Evolutionary conservation across 2,329 filamentous ascomycete species (phyloP).

Genomic region (Ophidiomyces ophidiicola): DNA sequence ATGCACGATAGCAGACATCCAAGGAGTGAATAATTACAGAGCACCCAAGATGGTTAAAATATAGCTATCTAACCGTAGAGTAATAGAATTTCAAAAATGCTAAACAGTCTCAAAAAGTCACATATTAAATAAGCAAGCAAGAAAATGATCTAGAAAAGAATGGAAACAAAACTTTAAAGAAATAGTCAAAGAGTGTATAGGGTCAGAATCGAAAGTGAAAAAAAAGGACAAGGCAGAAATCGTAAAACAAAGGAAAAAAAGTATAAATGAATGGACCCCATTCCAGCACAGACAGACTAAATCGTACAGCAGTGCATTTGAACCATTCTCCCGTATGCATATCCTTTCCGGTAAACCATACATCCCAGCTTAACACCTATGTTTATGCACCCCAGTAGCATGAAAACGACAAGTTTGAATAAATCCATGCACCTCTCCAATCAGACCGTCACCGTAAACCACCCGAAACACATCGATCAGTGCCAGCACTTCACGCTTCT

Average conservation of each 20-base stretch:
- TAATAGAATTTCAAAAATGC: too few species aligned
- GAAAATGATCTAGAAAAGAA: neutral
- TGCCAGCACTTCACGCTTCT: conserved; percentile 6
- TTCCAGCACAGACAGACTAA: conserved; percentile 8
- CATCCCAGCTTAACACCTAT: conserved; percentile 6
- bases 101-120: too few species aligned
- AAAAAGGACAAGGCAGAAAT: conserved; percentile 3
- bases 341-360: conserved; percentile 6
- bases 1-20: too few species aligned
- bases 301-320: neutral
- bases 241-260: too few species aligned
- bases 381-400: conserved; percentile 9
- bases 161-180: neutral
- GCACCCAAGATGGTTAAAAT: too few species aligned
- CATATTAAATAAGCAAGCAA: conserved; percentile 1
- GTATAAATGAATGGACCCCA: conserved; percentile 8
- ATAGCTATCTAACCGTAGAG: too few species aligned
- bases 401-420: conserved; percentile 4
- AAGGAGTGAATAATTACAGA: too few species aligned
- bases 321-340: conserved; percentile 4
- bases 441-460: too few species aligned
- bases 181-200: neutral
- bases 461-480: neutral
- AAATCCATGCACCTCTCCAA: neutral
- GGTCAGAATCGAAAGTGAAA: neutral